Conservation (phyloP, 179 eudicot genomes). For the Corrigiola litoralis region DNA sequence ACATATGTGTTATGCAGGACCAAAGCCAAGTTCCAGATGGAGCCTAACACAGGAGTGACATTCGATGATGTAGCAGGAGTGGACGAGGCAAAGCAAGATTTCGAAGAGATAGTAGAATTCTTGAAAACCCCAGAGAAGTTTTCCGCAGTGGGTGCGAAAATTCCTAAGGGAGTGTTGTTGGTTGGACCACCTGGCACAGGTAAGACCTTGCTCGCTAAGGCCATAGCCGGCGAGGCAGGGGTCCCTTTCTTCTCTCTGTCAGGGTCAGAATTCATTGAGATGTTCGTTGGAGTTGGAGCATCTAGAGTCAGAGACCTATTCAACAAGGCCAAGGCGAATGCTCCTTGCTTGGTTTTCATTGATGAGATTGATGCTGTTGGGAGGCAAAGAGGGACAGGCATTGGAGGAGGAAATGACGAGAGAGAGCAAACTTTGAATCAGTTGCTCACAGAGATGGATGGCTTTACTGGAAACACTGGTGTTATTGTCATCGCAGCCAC, state of each 20-base stretch:
- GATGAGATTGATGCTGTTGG: conserved; percentile 73
- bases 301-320: conserved; percentile 65
- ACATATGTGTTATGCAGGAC: conserved; percentile 40
- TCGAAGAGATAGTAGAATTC: conserved; percentile 74
- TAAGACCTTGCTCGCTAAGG: conserved; percentile 72
- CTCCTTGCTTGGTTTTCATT: conserved; percentile 61
- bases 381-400: conserved; percentile 43
- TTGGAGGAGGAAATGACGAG: conserved; percentile 72
- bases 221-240: conserved; percentile 85
- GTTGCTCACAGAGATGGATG: conserved; percentile 64
- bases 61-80: conserved; percentile 84
- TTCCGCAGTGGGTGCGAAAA: conserved; percentile 67
- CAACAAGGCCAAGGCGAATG: conserved; percentile 57
- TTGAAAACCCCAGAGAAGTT: conserved; percentile 71
- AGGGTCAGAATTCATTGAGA: conserved; percentile 71
- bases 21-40: conserved; percentile 84
- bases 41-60: conserved; percentile 85
- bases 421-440: conserved; percentile 66
- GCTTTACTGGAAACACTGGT: conserved; percentile 50
- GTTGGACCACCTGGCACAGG: conserved; percentile 87
- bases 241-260: conserved; percentile 79
- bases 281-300: conserved; percentile 77
- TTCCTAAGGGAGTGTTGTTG: conserved; percentile 73
- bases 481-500: conserved; percentile 76
- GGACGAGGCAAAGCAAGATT: conserved; percentile 89